These are phyloP conservation scores for Halophytophthora batemanensis DNA, from an alignment of 352 stramenopile species.

Conservation along the genomic window DNA sequence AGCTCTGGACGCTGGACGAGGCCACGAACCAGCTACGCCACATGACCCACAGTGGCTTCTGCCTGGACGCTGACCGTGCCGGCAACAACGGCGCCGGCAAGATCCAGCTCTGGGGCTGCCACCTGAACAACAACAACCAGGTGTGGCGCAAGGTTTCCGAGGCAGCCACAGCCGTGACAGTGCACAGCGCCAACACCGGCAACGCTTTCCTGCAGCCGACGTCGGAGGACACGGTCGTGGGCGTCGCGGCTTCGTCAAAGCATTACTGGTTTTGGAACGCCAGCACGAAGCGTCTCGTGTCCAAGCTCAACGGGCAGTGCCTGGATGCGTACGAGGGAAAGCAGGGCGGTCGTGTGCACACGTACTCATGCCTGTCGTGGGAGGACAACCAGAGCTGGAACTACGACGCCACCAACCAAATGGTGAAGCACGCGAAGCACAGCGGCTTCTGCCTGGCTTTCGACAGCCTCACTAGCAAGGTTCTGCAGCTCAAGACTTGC, in stretches of 20 bases:
- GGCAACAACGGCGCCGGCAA: constrained; percentile 30
- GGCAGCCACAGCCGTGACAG: constrained; percentile 26
- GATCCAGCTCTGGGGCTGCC: constrained; percentile 45
- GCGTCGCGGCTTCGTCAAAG: constrained; percentile 11
- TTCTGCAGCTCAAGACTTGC: constrained; percentile 52
- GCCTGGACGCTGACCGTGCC: constrained; percentile 46
- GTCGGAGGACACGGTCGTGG: constrained; percentile 29
- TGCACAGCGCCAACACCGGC: constrained; percentile 22
- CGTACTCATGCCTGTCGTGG: constrained; percentile 43
- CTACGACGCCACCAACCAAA: constrained; percentile 35
- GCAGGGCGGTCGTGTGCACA: constrained; percentile 55
- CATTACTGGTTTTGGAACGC: constrained; percentile 55
- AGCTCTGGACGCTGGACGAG: constrained; percentile 37
- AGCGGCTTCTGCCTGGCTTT: constrained; percentile 48
- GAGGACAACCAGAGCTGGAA: constrained; percentile 66
- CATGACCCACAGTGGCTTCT: constrained; percentile 47
- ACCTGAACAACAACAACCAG: constrained; percentile 62
- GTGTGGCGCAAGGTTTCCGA: constrained; percentile 36
- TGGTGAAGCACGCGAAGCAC: constrained; percentile 51
- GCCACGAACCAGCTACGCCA: constrained; percentile 43
- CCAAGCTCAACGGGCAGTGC: constrained; percentile 47
- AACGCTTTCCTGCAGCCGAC: constrained; percentile 32
- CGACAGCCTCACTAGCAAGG: constrained; percentile 37
- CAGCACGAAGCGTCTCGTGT: constrained; percentile 32
- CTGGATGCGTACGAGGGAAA: constrained; percentile 59